Conservation (phyloP, 192 early-diverging fungal genomes). For the Coemansia sp. region DNA sequence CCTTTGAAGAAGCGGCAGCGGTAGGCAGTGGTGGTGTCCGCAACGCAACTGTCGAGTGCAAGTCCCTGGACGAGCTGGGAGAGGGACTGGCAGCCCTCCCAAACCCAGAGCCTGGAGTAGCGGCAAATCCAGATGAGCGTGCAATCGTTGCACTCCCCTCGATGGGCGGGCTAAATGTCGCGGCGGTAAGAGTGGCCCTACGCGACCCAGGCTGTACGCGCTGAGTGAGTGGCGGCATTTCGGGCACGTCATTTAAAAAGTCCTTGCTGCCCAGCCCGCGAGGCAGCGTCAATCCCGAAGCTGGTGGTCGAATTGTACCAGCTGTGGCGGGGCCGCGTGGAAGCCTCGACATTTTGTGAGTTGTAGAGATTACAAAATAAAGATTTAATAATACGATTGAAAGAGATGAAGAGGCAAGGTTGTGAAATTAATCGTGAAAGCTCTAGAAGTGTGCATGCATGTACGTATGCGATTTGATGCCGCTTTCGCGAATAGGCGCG, state of each 20-base stretch:
- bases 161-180: slow-evolving; percentile 35
- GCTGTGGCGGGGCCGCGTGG: slow-evolving; percentile 31
- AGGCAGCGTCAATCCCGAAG: slow-evolving; percentile 41
- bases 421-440: neutral
- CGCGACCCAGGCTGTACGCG: slow-evolving; percentile 25
- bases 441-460: neutral
- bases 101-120: slow-evolving; percentile 7
- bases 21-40: slow-evolving; percentile 6
- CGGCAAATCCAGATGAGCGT: slow-evolving; percentile 44
- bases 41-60: slow-evolving; percentile 7
- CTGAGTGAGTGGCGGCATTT: slow-evolving; percentile 39
- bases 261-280: slow-evolving; percentile 22
- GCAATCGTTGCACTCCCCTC: slow-evolving; percentile 11
- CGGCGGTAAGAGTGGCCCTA: slow-evolving; percentile 38
- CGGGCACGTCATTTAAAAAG: slow-evolving; percentile 29
- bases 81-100: slow-evolving; percentile 34
- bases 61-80: slow-evolving; percentile 5
- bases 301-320: slow-evolving; percentile 37
- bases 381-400: neutral
- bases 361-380: neutral
- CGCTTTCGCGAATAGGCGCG: neutral
- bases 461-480: neutral
- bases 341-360: slow-evolving; percentile 44
- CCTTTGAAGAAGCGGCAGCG: neutral
- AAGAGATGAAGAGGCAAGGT: neutral